A percentile compares a stretch with the other conserved stretches of the same genome.
These are phyloP conservation scores for Gastrolobium villosum DNA, from an alignment of 306 rosid genomes.

Conservation along the genomic window DNA sequence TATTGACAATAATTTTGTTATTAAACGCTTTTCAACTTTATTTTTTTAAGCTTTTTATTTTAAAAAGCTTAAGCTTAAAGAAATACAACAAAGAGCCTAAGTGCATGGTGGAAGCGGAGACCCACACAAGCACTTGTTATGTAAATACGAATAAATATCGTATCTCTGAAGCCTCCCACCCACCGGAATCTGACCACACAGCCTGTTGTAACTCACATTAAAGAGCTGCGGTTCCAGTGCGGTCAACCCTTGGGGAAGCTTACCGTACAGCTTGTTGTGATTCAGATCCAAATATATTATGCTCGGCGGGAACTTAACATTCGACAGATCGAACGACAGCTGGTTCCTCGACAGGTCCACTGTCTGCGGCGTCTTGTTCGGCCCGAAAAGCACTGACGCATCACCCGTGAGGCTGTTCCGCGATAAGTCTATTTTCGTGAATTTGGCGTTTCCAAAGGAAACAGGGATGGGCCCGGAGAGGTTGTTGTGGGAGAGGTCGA, in stretches of 20 bases:
- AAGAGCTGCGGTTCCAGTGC: conserved; percentile 53
- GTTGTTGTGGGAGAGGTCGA: conserved; percentile 63
- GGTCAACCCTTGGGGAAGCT: conserved; percentile 55
- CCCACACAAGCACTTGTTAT: conserved; percentile 78
- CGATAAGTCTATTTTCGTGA: conserved; percentile 51
- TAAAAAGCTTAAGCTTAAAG: too few species aligned
- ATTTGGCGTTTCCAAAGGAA: conserved; percentile 44
- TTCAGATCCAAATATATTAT: conserved; percentile 62
- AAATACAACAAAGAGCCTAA: too few species aligned
- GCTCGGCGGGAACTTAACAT: conserved; percentile 50
- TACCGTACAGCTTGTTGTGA: conserved; percentile 66
- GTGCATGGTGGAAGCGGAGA: conserved; percentile 64
- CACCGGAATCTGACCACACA: conserved; percentile 72
- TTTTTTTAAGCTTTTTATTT: too few species aligned
- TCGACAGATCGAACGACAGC: conserved; percentile 57
- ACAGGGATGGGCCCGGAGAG: conserved; percentile 73
- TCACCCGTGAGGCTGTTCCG: conserved; percentile 75
- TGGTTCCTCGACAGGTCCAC: conserved; percentile 71
- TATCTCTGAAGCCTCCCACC: conserved; percentile 69
- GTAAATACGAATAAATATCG: conserved; percentile 55
- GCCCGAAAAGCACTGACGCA: conserved; percentile 60
- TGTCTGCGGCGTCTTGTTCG: conserved; percentile 35
- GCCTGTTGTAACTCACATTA: conserved; percentile 74
- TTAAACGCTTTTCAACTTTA: too few species aligned
- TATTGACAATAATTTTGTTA: too few species aligned